A percentile compares a stretch with the other conserved stretches of the same genome.
These are phyloP conservation scores for Wickerhamomyces queroliae DNA, from an alignment of 805 yeast species.

Conservation along the genomic window DNA sequence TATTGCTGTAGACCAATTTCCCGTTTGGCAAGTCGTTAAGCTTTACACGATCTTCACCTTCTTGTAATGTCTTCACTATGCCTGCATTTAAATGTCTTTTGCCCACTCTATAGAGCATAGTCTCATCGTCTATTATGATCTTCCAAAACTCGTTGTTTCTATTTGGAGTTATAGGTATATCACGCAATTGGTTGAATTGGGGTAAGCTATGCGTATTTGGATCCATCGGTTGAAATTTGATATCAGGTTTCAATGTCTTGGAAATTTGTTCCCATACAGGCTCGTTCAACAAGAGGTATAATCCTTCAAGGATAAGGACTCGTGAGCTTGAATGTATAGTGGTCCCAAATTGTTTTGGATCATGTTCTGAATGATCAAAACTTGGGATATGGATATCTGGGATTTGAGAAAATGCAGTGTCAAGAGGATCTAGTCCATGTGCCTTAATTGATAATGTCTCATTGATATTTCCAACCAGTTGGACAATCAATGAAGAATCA, in stretches of 20 bases:
- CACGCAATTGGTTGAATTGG: not conserved
- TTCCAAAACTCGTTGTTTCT: conserved; percentile 37
- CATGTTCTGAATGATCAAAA: conserved; percentile 69
- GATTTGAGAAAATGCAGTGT: conserved; percentile 11
- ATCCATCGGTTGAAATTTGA: conserved; percentile 1
- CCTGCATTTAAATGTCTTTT: conserved; percentile 61
- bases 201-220: too few species aligned
- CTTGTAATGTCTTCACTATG: conserved; percentile 37
- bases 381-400: conserved; percentile 52
- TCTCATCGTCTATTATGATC: conserved; percentile 38
- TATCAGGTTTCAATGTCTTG: conserved; percentile 23
- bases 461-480: conserved; percentile 8
- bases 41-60: conserved; percentile 46
- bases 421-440: conserved; percentile 6
- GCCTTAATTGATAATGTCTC: conserved; percentile 9
- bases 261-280: conserved; percentile 54
- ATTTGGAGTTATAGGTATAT: conserved; percentile 5
- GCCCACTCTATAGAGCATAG: conserved; percentile 55
- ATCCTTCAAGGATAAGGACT: conserved; percentile 69
- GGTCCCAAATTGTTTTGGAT: conserved; percentile 57
- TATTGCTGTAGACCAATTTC: conserved; percentile 16
- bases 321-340: conserved; percentile 38
- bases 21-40: conserved; percentile 67
- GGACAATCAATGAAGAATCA: conserved; percentile 34
- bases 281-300: conserved; percentile 56